These are phyloP conservation scores for Neurospora pannonica DNA, from an alignment of 495 filamentous ascomycete genomes.

Conservation along the genomic window DNA sequence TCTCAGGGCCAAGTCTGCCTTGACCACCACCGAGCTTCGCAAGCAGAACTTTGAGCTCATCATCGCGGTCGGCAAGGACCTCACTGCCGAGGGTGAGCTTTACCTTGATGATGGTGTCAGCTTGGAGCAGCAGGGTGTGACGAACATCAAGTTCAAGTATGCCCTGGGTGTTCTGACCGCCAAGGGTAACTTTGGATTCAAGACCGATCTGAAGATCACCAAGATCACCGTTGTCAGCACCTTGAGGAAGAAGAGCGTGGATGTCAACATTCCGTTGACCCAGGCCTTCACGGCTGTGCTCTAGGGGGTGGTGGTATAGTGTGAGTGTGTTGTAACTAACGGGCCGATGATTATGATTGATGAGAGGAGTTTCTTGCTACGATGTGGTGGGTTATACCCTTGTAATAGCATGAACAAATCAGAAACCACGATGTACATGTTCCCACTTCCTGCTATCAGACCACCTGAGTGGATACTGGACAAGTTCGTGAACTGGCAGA, in stretches of 20 bases:
- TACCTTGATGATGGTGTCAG: constrained; percentile 57
- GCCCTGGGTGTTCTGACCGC: constrained; percentile 37
- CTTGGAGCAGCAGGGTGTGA: constrained; percentile 38
- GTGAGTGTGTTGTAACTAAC: background rate
- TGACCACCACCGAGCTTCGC: constrained; percentile 62
- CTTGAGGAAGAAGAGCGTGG: constrained; percentile 1
- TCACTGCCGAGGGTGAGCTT: constrained; percentile 32
- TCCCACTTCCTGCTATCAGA: background rate
- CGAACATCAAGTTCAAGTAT: constrained; percentile 46
- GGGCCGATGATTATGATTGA: background rate
- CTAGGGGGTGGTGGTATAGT: background rate
- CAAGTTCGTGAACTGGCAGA: background rate
- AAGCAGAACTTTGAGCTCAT: constrained; percentile 60
- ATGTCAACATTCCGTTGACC: constrained; percentile 7
- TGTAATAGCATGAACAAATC: background rate
- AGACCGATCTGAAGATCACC: constrained; percentile 39
- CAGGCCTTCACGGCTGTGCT: constrained; percentile 1
- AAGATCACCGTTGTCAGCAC: constrained; percentile 48
- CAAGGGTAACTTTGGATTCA: constrained; percentile 45
- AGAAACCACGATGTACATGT: background rate
- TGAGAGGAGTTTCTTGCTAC: background rate
- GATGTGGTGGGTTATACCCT: background rate
- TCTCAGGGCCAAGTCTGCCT: constrained; percentile 47
- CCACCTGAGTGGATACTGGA: background rate
- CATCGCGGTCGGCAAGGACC: constrained; percentile 48